Evolutionary conservation across 1,284 basidiomycete genomes (phyloP), one percentile per base, ranked within the genome.

Genomic region (Cystobasidiaceae sp.): DNA sequence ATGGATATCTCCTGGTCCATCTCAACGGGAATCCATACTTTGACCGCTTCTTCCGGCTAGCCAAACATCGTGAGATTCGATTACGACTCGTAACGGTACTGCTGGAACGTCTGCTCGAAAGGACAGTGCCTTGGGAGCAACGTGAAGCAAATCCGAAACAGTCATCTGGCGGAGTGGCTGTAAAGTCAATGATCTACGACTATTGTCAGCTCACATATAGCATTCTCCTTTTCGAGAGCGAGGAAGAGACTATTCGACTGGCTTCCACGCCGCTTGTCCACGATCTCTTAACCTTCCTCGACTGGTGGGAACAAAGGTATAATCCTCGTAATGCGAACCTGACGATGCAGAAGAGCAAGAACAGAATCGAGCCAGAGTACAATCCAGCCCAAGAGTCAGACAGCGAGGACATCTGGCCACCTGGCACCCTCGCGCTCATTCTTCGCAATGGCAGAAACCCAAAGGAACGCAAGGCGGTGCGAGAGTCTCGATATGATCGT

Each of bases 1-100:
- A 64, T 28, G 61, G 61, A 2, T 64, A 51, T 44, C 45, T 64
- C 51, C 61, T 64, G 21, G 52, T 64, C 3, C 61, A 64, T 52
- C 61, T 64, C 9, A 64, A 64, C 28, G 61, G 61, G 6, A 64
- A 49, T 37, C 61, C 61, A 9, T 64, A 64, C 43, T 64, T 64
- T 33, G 51, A 64, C 52, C 45, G 43, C 17, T 64, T 46, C 61
- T 64, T 64, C 34, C 41, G 61, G 2, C 28, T 64, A 4, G 11
- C 61, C 6, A 33, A 41, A n/a, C 17, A 64, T 21, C 37, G 48
- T 19, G 52, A 37, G 15, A 34, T 56, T 4, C 51, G 61, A 7
- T 45, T 37, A 27, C 25, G 17, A 5, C 52, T 64, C 32, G 46
- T 64, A 39, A 39, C 43, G 3, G 30, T 30, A 9, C 23, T 64